Percentiles rank a stretch among this genome's conserved stretches.
Conservation (phyloP, 768 basidiomycete genomes). For the Tricholoma sp. region DNA sequence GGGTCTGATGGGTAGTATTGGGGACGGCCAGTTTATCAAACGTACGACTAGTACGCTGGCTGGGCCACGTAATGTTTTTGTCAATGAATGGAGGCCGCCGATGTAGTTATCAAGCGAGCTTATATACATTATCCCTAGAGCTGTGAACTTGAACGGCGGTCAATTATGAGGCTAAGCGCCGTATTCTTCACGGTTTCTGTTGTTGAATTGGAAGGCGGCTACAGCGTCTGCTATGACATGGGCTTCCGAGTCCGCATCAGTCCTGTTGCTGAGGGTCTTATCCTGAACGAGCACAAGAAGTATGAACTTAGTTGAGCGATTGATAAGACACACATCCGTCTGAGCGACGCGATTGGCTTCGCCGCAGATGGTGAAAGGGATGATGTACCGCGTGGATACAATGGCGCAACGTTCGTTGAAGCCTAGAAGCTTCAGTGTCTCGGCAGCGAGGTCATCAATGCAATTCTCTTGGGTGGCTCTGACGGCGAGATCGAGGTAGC, state of each 20-base stretch:
- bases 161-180: too few relatives aligned
- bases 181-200: too few relatives aligned
- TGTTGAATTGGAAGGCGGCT: too few relatives aligned
- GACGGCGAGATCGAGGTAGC: too few relatives aligned
- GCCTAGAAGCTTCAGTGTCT: constrained; percentile 20
- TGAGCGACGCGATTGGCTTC: constrained; percentile 14
- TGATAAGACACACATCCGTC: constrained; percentile 24
- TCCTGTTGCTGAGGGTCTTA: constrained; percentile 4
- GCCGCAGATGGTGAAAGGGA: constrained; percentile 25
- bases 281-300: constrained; percentile 20
- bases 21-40: not conserved
- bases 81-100: not conserved
- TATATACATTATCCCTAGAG: too few relatives aligned
- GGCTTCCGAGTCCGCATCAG: too few relatives aligned
- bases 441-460: constrained; percentile 18
- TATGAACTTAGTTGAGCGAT: constrained; percentile 12
- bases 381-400: constrained; percentile 15
- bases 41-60: not conserved
- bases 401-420: constrained; percentile 13
- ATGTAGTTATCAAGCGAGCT: too few relatives aligned
- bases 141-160: too few relatives aligned
- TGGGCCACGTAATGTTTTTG: not conserved
- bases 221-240: too few relatives aligned
- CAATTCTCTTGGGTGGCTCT: constrained; percentile 12
- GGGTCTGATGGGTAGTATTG: not conserved